Conservation (phyloP, 139 green algal genomes). For the Coccomyxa sp. region DNA sequence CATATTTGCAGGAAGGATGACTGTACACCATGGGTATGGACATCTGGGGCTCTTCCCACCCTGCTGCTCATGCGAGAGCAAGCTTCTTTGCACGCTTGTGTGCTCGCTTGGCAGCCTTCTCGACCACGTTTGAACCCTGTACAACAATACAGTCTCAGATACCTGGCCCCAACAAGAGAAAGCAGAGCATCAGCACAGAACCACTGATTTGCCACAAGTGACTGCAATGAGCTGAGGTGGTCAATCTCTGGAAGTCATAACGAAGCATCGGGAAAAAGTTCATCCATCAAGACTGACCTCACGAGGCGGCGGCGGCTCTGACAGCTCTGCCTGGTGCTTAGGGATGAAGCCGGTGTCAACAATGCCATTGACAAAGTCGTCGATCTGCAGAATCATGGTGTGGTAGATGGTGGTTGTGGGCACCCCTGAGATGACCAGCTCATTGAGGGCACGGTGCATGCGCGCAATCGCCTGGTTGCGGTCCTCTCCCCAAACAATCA, state of each 20-base stretch:
- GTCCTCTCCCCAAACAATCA: constrained; percentile 92
- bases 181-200: too few relatives aligned
- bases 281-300: too few relatives aligned
- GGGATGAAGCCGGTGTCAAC: constrained; percentile 82
- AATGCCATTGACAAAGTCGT: constrained; percentile 56
- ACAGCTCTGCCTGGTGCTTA: constrained; percentile 76
- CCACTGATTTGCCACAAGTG: too few relatives aligned
- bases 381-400: constrained; percentile 75
- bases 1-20: too few relatives aligned
- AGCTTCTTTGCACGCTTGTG: constrained; percentile 21
- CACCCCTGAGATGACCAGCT: constrained; percentile 66
- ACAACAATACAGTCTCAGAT: neutral
- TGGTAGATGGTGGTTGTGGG: constrained; percentile 88
- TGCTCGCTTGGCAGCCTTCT: constrained; percentile 26
- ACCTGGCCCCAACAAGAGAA: too few relatives aligned
- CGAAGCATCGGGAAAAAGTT: too few relatives aligned
- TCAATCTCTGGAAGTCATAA: too few relatives aligned
- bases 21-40: too few relatives aligned
- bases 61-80: neutral
- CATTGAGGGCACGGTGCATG: constrained; percentile 75
- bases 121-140: constrained; percentile 18
- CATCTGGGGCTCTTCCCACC: neutral
- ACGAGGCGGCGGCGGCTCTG: constrained; percentile 28
- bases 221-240: too few relatives aligned
- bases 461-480: constrained; percentile 70